Evolutionary conservation across 1,284 basidiomycete genomes (phyloP), one percentile per base, ranked within the genome.

Genomic region (Schizophyllum commune): DNA sequence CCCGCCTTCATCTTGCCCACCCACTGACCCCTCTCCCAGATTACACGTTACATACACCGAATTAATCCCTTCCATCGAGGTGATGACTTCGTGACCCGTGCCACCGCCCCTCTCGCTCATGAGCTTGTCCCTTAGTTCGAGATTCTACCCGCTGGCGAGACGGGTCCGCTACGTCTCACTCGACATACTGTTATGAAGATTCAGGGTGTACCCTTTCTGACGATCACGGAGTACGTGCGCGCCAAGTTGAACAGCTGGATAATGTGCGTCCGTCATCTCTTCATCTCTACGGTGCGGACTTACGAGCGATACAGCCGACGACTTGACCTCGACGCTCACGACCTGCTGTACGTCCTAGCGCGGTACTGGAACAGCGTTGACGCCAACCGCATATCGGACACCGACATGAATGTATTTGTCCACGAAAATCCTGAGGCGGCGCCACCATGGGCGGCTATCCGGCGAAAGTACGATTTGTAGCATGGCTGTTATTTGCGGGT

Each of bases 231-330:
- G 71, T 91, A 91, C 73, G 75, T 91, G 68, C 79, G 89, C 67
- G 88, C 88, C 53, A 91, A 91, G 75, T 76, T 91, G 61, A 91
- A 88, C 66, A 74, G 82, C 13, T 91, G 89, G 89, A 77, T 83
- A 66, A 86, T 88, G 89, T 88, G 76, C 70, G 86, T 73, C 60
- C 53, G 65, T 55, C 60, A 62, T n/a, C n/a, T 60, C 60, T 60
- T 63, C 58, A 63, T 47, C 9, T n/a, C 3, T 55, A 21, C 22
- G 62, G 53, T n/a, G 65, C 52, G 56, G 59, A 39, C 61, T 55
- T 59, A 64, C 58, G 63, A 57, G 61, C 61, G 63, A 53, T 63
- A 32, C 69, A 91, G 88, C 70, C 84, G 87, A 61, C 80, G 82
- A 51, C 76, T 77, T 19, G 86, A 88, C 59, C 75, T 78, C 62